These are phyloP conservation scores for Leccinum angustisporum DNA, from an alignment of 1,284 basidiomycete genomes.

Conservation along the genomic window DNA sequence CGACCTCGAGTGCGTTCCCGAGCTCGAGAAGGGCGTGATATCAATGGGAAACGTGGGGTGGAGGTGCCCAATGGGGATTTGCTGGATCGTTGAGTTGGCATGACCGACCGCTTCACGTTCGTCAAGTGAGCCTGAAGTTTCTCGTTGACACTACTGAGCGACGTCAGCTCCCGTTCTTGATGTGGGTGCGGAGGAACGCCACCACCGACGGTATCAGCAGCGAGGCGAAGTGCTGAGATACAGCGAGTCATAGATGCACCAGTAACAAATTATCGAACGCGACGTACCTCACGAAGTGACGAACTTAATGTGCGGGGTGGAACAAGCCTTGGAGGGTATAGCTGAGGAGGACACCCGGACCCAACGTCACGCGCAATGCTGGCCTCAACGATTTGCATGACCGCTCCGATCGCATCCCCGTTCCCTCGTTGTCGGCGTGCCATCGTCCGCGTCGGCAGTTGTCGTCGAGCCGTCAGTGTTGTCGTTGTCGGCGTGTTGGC, in stretches of 20 bases:
- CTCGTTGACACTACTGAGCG: slow-evolving; percentile 32
- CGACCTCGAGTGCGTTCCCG: slow-evolving; percentile 32
- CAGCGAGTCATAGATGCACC: too few relatives aligned
- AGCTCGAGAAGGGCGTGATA: slow-evolving; percentile 26
- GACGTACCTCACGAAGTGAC: too few relatives aligned
- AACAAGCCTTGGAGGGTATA: slow-evolving; percentile 92
- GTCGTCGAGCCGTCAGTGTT: too few relatives aligned
- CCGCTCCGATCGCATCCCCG: too few relatives aligned
- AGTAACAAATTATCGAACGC: too few relatives aligned
- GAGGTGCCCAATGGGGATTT: slow-evolving; percentile 20
- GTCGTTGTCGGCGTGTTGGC: too few relatives aligned
- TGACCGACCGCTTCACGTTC: slow-evolving; percentile 27
- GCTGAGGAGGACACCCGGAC: slow-evolving; percentile 89
- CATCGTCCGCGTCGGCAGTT: too few relatives aligned
- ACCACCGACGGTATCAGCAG: too few relatives aligned
- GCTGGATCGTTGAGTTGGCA: slow-evolving; percentile 20
- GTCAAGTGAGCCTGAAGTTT: slow-evolving; percentile 27
- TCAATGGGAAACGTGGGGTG: slow-evolving; percentile 23
- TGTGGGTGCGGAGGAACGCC: not conserved
- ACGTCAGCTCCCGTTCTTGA: slow-evolving; percentile 22
- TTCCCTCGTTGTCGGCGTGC: too few relatives aligned
- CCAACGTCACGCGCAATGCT: slow-evolving; percentile 87
- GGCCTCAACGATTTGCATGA: slow-evolving; percentile 69
- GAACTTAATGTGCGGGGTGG: too few relatives aligned
- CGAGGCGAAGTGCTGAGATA: too few relatives aligned